phyloP scores from a whole-genome alignment of 495 filamentous ascomycete species.

The Articulospora tetracladia region DNA sequence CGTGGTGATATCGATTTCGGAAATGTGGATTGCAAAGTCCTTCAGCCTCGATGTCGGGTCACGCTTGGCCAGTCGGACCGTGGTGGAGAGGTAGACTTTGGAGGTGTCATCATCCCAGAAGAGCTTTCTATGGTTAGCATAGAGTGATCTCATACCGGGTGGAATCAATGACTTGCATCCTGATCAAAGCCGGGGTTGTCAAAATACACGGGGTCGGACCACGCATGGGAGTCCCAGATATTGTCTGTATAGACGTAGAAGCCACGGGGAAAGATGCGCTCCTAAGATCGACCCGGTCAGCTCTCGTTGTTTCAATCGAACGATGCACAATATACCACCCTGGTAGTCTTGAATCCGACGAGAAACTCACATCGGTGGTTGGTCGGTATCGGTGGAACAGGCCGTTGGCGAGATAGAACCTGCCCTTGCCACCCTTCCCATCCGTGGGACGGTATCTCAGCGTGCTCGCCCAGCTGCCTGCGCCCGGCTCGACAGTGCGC shows the following conservation, averaged over 20 bases:
- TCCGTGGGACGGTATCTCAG: conserved; percentile 40
- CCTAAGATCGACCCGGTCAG: not conserved
- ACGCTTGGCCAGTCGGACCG: conserved; percentile 14
- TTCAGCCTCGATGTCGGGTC: not conserved
- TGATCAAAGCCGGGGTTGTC: conserved; percentile 45
- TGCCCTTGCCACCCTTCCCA: not conserved
- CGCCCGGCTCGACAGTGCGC: conserved; percentile 47
- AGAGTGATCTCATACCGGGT: not conserved
- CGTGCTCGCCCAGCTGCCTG: conserved; percentile 43
- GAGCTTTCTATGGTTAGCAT: conserved; percentile 18
- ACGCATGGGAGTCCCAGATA: conserved; percentile 42
- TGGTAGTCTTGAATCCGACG: not conserved
- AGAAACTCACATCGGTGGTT: not conserved
- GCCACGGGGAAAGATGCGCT: conserved; percentile 16
- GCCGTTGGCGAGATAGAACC: not conserved
- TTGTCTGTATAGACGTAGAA: conserved; percentile 44
- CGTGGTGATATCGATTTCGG: conserved; percentile 27
- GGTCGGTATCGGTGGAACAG: not conserved
- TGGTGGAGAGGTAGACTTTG: conserved; percentile 36
- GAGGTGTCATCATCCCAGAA: conserved; percentile 38
- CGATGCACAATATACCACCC: not conserved
- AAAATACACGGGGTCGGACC: conserved; percentile 47
- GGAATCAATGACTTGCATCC: conserved; percentile 30
- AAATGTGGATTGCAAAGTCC: conserved; percentile 36
- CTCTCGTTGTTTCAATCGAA: not conserved